phyloP scores from a whole-genome alignment of 2,329 filamentous ascomycete genomes.

The Hypoxylon sp. region DNA sequence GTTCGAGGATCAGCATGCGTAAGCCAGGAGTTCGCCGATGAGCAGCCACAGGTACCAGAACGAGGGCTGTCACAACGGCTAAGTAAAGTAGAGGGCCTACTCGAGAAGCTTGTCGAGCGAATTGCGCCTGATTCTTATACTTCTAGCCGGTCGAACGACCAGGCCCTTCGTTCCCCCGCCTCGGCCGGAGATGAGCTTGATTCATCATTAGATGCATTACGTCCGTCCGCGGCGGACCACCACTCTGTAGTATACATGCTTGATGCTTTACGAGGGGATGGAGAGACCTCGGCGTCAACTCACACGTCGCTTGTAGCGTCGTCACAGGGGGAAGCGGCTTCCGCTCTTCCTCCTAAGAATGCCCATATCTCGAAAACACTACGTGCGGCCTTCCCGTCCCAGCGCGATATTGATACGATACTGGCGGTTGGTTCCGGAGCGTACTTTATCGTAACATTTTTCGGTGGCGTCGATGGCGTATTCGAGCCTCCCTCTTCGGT shows the following conservation, averaged over 20 bases:
- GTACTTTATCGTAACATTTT: slow-evolving; percentile 52
- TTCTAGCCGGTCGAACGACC: slow-evolving; percentile 43
- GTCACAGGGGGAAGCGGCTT: slow-evolving; percentile 41
- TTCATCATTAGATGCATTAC: slow-evolving; percentile 48
- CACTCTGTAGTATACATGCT: slow-evolving; percentile 53
- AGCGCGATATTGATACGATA: slow-evolving; percentile 56
- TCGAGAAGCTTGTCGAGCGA: slow-evolving; percentile 62
- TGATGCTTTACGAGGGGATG: slow-evolving; percentile 37
- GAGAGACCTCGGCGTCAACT: slow-evolving; percentile 37
- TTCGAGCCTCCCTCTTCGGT: slow-evolving; percentile 47
- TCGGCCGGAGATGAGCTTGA: slow-evolving; percentile 51
- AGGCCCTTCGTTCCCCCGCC: slow-evolving; percentile 48
- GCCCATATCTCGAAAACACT: slow-evolving; percentile 55
- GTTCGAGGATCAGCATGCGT: slow-evolving; percentile 60
- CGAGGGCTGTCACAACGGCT: slow-evolving; percentile 61
- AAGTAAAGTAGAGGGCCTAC: slow-evolving; percentile 62
- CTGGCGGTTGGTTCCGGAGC: slow-evolving; percentile 48
- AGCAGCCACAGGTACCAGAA: slow-evolving; percentile 55
- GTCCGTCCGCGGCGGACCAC: slow-evolving; percentile 51
- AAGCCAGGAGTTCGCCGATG: slow-evolving; percentile 63
- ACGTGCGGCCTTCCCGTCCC: slow-evolving; percentile 55
- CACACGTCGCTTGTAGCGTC: slow-evolving; percentile 40
- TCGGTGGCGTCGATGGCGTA: slow-evolving; percentile 52
- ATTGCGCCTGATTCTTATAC: slow-evolving; percentile 52
- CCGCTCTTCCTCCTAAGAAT: slow-evolving; percentile 49